A percentile compares a stretch with the other conserved stretches of the same genome.
Conservation (phyloP, 192 early-diverging fungal genomes). For the Dissophora globulifera region DNA sequence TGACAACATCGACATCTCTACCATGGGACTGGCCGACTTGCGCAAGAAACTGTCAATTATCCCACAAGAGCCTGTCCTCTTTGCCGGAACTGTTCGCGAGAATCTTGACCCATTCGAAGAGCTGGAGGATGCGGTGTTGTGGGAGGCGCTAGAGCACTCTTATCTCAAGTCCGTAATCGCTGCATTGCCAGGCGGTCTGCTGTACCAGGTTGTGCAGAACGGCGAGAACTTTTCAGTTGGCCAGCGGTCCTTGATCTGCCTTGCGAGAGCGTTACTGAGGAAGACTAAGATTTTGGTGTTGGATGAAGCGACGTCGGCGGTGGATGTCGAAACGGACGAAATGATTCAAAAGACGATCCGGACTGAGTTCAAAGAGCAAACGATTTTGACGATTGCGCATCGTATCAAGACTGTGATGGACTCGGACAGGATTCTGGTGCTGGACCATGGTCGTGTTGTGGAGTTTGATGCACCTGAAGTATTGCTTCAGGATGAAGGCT, state of each 20-base stretch:
- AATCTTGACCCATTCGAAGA: conserved; percentile 66
- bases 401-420: conserved; percentile 72
- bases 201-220: conserved; percentile 72
- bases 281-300: conserved; percentile 19
- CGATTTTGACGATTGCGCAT: conserved; percentile 69
- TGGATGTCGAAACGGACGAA: conserved; percentile 56
- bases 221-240: conserved; percentile 87
- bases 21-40: conserved; percentile 65
- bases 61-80: conserved; percentile 80
- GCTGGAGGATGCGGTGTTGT: conserved; percentile 65
- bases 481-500: conserved; percentile 60
- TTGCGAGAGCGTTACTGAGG: conserved; percentile 73
- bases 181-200: conserved; percentile 69
- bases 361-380: conserved; percentile 47
- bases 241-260: conserved; percentile 74
- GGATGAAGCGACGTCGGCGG: conserved; percentile 56
- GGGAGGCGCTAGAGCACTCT: conserved; percentile 71
- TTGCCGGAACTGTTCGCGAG: conserved; percentile 65
- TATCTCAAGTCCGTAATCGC: conserved; percentile 71
- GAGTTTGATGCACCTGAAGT: conserved; percentile 75
- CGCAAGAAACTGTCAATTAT: conserved; percentile 74
- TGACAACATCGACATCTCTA: conserved; percentile 73
- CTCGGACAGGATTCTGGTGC: conserved; percentile 79
- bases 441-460: conserved; percentile 74
- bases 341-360: conserved; percentile 58